Conservation (phyloP, 805 yeast genomes). For the Diddensiella caesifluorescens region DNA sequence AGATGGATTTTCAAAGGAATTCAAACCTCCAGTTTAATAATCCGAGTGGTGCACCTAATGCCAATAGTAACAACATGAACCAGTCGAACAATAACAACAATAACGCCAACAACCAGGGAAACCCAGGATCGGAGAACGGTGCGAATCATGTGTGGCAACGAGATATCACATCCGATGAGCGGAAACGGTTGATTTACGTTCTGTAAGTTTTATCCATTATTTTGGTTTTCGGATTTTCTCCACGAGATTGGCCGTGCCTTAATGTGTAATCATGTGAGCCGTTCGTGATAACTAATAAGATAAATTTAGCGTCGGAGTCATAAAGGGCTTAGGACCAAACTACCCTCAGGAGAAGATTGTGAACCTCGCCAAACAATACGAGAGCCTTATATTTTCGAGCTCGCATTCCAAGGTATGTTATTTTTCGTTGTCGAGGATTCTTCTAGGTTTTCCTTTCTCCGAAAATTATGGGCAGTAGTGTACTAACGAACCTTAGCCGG, state of each 20-base stretch:
- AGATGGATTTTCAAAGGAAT: conserved; percentile 1
- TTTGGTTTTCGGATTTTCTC: background rate
- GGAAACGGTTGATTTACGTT: conserved; percentile 22
- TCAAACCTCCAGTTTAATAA: background rate
- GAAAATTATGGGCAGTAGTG: background rate
- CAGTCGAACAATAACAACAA: background rate
- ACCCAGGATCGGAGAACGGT: conserved; percentile 7
- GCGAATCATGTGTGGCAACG: conserved; percentile 15
- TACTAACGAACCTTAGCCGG: conserved; percentile 15
- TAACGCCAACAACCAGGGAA: conserved; percentile 6
- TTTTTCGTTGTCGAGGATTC: too few species aligned
- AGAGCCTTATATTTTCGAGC: conserved; percentile 26
- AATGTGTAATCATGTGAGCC: background rate
- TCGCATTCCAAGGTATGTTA: conserved; percentile 29
- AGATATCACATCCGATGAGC: conserved; percentile 24
- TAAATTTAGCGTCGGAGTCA: conserved; percentile 20
- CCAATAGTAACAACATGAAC: background rate
- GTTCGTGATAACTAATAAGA: background rate
- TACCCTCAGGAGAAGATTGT: conserved; percentile 30
- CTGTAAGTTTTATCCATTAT: conserved; percentile 19
- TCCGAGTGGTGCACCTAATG: conserved; percentile 2
- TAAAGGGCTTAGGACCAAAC: conserved; percentile 24
- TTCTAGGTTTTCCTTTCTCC: background rate
- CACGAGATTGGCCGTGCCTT: too few species aligned
- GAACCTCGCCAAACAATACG: conserved; percentile 31